These are phyloP conservation scores for Euphorbia celastroides DNA, from an alignment of 441 rosid genomes.

Conservation along the genomic window DNA sequence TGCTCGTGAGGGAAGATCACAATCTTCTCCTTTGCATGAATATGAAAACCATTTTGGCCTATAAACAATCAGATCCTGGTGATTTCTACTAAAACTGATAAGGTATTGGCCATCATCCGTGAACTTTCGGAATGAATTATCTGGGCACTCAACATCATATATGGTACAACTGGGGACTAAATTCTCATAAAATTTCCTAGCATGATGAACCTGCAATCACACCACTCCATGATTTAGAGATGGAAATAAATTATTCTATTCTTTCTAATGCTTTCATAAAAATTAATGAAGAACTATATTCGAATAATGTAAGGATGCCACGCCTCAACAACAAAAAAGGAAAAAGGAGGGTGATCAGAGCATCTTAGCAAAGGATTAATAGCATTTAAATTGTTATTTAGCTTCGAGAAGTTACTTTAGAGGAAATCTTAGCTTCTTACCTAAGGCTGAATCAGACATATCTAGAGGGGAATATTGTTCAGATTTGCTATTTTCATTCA, in stretches of 20 bases:
- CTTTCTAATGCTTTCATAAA: neutral
- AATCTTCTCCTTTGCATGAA: constrained; percentile 56
- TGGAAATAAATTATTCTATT: neutral
- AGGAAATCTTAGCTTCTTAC: no score
- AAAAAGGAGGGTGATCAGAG: no score
- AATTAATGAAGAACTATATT: neutral
- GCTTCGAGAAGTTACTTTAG: no score
- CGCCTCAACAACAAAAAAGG: no score
- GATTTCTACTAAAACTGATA: constrained; percentile 78
- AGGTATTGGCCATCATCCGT: constrained; percentile 94
- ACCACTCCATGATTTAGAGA: constrained; percentile 14
- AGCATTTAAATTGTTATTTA: no score
- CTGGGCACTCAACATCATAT: constrained; percentile 86
- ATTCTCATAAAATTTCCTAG: constrained; percentile 86
- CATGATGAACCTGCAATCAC: constrained; percentile 63
- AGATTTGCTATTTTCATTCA: no score
- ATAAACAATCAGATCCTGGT: constrained; percentile 83
- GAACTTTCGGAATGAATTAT: constrained; percentile 85
- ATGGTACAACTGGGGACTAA: constrained; percentile 76
- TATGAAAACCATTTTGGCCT: constrained; percentile 81
- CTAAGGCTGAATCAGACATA: no score
- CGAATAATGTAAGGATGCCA: no score
- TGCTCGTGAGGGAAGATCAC: constrained; percentile 61
- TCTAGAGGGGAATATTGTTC: no score
- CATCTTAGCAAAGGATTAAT: no score